Conservation (phyloP, 805 yeast genomes). For the Jamesozyma lodderae region DNA sequence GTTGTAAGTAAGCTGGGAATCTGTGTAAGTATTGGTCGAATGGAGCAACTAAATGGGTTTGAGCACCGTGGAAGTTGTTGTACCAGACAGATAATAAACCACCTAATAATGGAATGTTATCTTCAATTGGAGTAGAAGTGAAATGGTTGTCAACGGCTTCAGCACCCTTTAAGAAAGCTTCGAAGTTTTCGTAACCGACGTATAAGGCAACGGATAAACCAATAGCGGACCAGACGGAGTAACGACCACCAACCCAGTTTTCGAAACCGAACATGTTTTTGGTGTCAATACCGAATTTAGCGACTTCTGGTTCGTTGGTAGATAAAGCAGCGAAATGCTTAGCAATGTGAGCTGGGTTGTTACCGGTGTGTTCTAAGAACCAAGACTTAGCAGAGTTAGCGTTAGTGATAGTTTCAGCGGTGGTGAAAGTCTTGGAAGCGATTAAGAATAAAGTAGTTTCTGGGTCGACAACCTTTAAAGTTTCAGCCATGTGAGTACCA, state of each 20-base stretch:
- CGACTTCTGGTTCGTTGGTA: slow-evolving; percentile 85
- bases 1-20: slow-evolving; percentile 99
- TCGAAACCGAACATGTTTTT: slow-evolving; percentile 98
- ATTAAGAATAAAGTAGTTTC: slow-evolving; percentile 89
- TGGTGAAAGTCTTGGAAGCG: slow-evolving; percentile 97
- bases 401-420: slow-evolving; percentile 95
- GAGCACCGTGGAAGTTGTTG: slow-evolving; percentile 96
- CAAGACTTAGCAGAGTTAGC: slow-evolving; percentile 92
- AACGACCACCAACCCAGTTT: slow-evolving; percentile 99
- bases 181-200: slow-evolving; percentile 93
- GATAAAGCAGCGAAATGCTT: slow-evolving; percentile 97
- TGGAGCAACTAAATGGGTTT: slow-evolving; percentile 97
- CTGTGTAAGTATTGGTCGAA: slow-evolving; percentile 98
- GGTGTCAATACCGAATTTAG: slow-evolving; percentile 94
- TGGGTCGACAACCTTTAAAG: slow-evolving; percentile 64
- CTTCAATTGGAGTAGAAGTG: slow-evolving; percentile 68
- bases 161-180: slow-evolving; percentile 89
- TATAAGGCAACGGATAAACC: slow-evolving; percentile 92
- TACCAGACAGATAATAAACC: slow-evolving; percentile 96
- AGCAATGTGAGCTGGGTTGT: slow-evolving; percentile 64
- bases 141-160: slow-evolving; percentile 95
- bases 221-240: slow-evolving; percentile 99
- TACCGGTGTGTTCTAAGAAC: slow-evolving; percentile 66
- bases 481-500: slow-evolving; percentile 94
- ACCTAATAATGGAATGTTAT: slow-evolving; percentile 88